Evolutionary conservation across 1,284 basidiomycete species (phyloP).

Genomic region (Cutaneotrichosporon cavernicola): DNA sequence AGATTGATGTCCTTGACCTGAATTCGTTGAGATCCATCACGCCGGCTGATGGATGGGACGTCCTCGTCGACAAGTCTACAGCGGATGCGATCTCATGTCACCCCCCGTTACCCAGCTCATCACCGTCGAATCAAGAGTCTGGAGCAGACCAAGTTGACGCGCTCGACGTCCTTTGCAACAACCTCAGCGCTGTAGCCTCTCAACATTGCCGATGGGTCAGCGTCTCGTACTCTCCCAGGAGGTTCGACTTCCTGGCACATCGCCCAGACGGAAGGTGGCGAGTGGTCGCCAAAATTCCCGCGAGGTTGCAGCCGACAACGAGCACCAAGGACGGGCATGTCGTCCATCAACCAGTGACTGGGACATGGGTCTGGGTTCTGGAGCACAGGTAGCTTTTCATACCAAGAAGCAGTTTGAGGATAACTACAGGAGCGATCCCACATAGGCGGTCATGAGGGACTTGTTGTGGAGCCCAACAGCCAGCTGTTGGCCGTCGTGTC

Average conservation of each 20-base stretch:
- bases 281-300: conserved; percentile 2
- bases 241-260: conserved; percentile 32
- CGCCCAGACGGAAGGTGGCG: conserved; percentile 3
- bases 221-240: conserved; percentile 39
- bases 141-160: conserved; percentile 19
- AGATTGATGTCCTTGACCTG: conserved; percentile 16
- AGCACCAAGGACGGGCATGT: neutral
- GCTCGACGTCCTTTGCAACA: conserved; percentile 31
- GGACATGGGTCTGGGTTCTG: conserved; percentile 23
- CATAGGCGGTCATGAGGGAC: conserved; percentile 36
- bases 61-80: conserved; percentile 48
- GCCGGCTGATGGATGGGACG: conserved; percentile 32
- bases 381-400: neutral
- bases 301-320: neutral
- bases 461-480: conserved; percentile 46
- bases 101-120: conserved; percentile 3
- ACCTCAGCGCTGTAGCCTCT: conserved; percentile 29
- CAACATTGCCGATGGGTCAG: conserved; percentile 36
- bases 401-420: neutral
- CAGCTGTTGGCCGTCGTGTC: conserved; percentile 43
- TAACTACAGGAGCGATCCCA: conserved; percentile 25
- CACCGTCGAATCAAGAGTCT: too few relatives aligned
- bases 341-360: conserved; percentile 21
- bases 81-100: conserved; percentile 50
- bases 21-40: neutral